A percentile compares a stretch with the other conserved stretches of the same genome.
Evolutionary conservation across 169 alveolate species (phyloP).

Genomic region (Cystoisospora suis): DNA sequence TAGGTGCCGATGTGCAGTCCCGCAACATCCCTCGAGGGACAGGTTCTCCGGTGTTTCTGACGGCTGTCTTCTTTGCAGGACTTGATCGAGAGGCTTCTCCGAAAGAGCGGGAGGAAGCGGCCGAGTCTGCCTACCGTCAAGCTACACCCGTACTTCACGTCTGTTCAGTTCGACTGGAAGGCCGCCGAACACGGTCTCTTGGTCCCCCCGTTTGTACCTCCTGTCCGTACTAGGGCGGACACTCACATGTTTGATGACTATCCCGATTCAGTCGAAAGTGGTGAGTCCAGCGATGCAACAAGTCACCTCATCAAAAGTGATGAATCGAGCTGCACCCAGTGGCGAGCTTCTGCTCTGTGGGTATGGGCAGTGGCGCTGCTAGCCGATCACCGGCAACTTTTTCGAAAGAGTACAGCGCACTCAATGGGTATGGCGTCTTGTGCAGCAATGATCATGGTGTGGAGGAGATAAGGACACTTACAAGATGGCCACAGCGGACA

Average conservation of each 20-base stretch:
- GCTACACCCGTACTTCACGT: not conserved
- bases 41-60: too few species aligned
- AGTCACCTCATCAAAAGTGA: not conserved
- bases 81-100: not conserved
- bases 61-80: constrained; percentile 21
- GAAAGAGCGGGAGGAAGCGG: not conserved
- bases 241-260: constrained; percentile 33
- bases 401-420: not conserved
- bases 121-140: not conserved
- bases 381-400: not conserved
- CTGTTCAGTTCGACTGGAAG: not conserved
- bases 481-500: not conserved
- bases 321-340: not conserved
- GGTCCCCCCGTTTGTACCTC: constrained; percentile 7
- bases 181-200: constrained; percentile 15
- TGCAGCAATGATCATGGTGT: not conserved
- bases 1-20: too few species aligned
- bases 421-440: not conserved
- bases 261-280: not conserved
- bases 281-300: not conserved
- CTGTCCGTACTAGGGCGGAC: not conserved
- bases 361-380: not conserved
- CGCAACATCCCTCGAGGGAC: too few species aligned
- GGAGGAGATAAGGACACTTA: not conserved
- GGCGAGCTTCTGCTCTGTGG: not conserved